Evolutionary conservation across 78 protist species (phyloP), one percentile per base, ranked within the genome.

Genomic region (Protostelium mycophagum): DNA sequence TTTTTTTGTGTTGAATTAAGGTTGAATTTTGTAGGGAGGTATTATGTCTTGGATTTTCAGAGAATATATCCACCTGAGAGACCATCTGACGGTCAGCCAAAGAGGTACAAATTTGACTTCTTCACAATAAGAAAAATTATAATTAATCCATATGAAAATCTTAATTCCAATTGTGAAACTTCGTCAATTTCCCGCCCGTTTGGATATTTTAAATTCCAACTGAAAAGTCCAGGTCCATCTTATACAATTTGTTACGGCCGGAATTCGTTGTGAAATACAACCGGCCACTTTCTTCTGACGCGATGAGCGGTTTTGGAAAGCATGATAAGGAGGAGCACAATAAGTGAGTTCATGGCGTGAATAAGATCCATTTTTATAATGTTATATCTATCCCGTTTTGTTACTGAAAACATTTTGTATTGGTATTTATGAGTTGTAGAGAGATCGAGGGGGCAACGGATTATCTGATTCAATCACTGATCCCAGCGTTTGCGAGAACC

Each of bases 41-140:
- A 87, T 90, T 93, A 93, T 38, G 95, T 93, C 5, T 31, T 93
- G 83, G 95, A 93, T 35, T 90, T 87, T 90, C 93, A 91, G 31
- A 83, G 95, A 38, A 92, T 93, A 28, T 93, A 87, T 34, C 95
- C 95, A 25, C 95, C 95, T 28, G 96, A 63, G 38, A 93, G 94
- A 38, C 96, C 96, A 29, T 63, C 84, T 37, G 88, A 87, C 83
- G 87, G 73, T 25, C 73, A 51, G 16, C 73, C 73, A 5, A 51
- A 51, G 73, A 51, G 73, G 73, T 51, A 16, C 5, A 51, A 51
- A 5, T 16, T 51, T 16, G 31, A n/a, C n/a, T n/a, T n/a, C n/a
- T n/a, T n/a, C n/a, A n/a, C n/a, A n/a, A n/a, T n/a, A n/a, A n/a
- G n/a, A n/a, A n/a, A n/a, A n/a, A n/a, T n/a, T n/a, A n/a, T n/a